phyloP scores from a whole-genome alignment of 805 yeast species.

The Hanseniaspora nectarophila region DNA sequence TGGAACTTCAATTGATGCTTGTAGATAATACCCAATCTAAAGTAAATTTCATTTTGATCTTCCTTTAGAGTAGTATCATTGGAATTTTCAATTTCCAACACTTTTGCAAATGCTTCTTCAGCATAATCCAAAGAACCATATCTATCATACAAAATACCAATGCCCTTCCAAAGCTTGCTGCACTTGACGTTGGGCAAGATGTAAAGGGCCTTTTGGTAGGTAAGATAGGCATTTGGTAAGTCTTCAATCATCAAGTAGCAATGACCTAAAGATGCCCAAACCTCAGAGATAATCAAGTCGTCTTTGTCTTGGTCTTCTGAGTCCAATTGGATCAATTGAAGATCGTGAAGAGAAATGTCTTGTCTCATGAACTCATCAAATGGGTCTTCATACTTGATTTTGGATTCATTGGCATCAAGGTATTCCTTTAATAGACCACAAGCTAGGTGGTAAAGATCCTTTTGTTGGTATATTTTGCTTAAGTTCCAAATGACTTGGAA shows the following conservation, averaged over 20 bases:
- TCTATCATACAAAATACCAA: slow-evolving; percentile 89
- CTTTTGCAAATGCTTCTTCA: slow-evolving; percentile 95
- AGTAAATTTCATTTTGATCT: slow-evolving; percentile 90
- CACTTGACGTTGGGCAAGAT: slow-evolving; percentile 87
- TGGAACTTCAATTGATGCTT: slow-evolving; percentile 83
- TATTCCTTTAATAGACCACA: slow-evolving; percentile 7
- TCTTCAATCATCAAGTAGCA: slow-evolving; percentile 96
- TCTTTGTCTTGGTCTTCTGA: slow-evolving; percentile 9
- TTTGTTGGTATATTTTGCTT: slow-evolving; percentile 10
- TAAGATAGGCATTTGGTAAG: slow-evolving; percentile 85
- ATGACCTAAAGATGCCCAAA: slow-evolving; percentile 91
- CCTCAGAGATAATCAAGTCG: slow-evolving; percentile 13
- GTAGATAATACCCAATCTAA: slow-evolving; percentile 90
- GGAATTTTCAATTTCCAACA: slow-evolving; percentile 64
- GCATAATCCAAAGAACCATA: slow-evolving; percentile 95
- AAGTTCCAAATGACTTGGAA: slow-evolving; percentile 13
- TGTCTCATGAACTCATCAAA: slow-evolving; percentile 15
- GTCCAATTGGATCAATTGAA: slow-evolving; percentile 12
- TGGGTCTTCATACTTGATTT: slow-evolving; percentile 12
- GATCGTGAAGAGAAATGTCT: slow-evolving; percentile 11
- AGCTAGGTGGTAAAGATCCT: slow-evolving; percentile 11
- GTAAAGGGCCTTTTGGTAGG: slow-evolving; percentile 90
- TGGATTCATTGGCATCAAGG: slow-evolving; percentile 9
- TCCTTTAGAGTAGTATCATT: slow-evolving; percentile 60
- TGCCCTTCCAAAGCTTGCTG: slow-evolving; percentile 97